phyloP scores from a whole-genome alignment of 768 basidiomycete genomes.

The Multifurca ochricompacta region DNA sequence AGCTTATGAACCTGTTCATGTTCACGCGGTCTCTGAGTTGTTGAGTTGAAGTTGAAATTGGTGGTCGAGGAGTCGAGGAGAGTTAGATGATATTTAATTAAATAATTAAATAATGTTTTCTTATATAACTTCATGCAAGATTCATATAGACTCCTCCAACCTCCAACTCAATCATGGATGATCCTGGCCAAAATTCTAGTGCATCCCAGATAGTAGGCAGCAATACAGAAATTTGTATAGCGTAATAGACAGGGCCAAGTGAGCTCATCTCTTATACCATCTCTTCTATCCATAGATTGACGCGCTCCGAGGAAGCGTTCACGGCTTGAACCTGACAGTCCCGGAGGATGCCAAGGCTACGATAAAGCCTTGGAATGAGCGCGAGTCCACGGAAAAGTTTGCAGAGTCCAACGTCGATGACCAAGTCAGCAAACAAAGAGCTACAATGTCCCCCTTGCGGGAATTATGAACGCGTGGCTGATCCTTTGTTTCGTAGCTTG shows the following conservation, averaged over 20 bases:
- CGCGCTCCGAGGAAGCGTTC: constrained; percentile 42
- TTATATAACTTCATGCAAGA: background rate
- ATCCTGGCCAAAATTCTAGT: constrained; percentile 31
- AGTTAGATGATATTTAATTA: background rate
- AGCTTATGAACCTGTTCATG: constrained; percentile 26
- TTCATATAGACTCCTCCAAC: background rate
- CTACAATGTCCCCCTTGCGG: background rate
- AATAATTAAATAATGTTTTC: constrained; percentile 5
- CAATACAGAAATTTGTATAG: constrained; percentile 50
- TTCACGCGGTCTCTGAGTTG: background rate
- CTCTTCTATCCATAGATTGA: constrained; percentile 4
- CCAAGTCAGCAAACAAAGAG: constrained; percentile 47
- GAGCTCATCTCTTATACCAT: constrained; percentile 8
- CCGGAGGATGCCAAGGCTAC: constrained; percentile 71
- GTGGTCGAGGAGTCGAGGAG: no score
- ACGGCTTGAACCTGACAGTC: constrained; percentile 73
- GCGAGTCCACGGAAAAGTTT: constrained; percentile 57
- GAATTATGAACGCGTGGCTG: background rate
- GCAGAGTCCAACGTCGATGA: constrained; percentile 81
- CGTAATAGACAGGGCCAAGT: constrained; percentile 60
- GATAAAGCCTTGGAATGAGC: constrained; percentile 76
- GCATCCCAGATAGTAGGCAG: constrained; percentile 39
- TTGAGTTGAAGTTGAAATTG: no score
- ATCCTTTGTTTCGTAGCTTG: constrained; percentile 41
- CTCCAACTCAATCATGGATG: constrained; percentile 2